Evolutionary conservation across 768 basidiomycete species (phyloP).

Genomic region (Clavaria fumosa): DNA sequence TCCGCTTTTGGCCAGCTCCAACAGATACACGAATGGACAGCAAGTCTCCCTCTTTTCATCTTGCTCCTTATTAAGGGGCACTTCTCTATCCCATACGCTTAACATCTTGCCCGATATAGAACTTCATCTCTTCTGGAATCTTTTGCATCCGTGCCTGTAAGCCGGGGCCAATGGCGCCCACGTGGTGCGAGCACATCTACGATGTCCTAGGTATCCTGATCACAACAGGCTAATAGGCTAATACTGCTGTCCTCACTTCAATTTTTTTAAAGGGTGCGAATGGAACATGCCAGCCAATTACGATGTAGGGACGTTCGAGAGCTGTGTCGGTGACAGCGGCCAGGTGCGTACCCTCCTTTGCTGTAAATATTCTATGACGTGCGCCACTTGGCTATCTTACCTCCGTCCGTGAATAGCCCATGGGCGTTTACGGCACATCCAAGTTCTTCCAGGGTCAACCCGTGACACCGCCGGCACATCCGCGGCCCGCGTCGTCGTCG

Average conservation of each 20-base stretch:
- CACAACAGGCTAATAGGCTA: too few species aligned
- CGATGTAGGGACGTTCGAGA: conserved; percentile 28
- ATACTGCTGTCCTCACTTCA: background rate
- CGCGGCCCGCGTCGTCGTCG: conserved; percentile 39
- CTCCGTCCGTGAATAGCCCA: conserved; percentile 26
- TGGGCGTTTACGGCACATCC: conserved; percentile 54
- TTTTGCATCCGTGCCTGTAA: conserved; percentile 69
- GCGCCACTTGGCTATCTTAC: background rate
- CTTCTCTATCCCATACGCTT: background rate
- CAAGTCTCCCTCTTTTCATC: conserved; percentile 14
- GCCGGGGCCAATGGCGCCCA: conserved; percentile 31
- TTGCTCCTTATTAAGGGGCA: background rate
- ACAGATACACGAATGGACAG: conserved; percentile 64
- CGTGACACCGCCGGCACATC: conserved; percentile 38
- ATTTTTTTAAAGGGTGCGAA: conserved; percentile 28
- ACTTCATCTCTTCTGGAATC: conserved; percentile 40
- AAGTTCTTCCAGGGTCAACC: conserved; percentile 53
- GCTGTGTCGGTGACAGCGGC: conserved; percentile 37
- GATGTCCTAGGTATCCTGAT: conserved; percentile 15
- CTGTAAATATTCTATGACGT: background rate
- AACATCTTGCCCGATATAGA: conserved; percentile 20
- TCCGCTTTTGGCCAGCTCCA: conserved; percentile 42
- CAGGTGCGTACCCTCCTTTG: conserved; percentile 19
- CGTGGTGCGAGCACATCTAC: conserved; percentile 46
- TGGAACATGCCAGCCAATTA: conserved; percentile 51